Evolutionary conservation across 306 rosid species (phyloP).

Genomic region (Ziziphus jujuba): DNA sequence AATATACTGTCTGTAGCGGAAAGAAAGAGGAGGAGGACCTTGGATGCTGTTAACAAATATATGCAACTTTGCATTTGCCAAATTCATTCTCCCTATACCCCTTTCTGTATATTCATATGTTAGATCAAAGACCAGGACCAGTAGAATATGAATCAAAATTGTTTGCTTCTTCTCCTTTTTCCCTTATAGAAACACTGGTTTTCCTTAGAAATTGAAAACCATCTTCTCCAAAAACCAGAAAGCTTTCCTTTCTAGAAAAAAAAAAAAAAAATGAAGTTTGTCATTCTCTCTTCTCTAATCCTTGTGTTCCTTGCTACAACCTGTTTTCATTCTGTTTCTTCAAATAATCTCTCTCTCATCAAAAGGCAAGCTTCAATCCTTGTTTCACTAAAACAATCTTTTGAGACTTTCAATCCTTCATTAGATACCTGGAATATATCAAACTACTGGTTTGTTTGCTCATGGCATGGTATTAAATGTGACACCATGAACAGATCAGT

Average conservation of each 20-base stretch:
- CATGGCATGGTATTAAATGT: conserved; percentile 75
- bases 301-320: conserved; percentile 28
- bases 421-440: conserved; percentile 55
- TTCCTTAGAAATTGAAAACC: conserved; percentile 13
- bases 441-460: conserved; percentile 59
- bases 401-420: conserved; percentile 42
- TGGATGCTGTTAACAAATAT: conserved; percentile 32
- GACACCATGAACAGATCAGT: conserved; percentile 43
- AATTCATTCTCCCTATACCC: conserved; percentile 13
- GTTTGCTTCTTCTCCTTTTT: conserved; percentile 16
- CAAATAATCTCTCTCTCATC: conserved; percentile 40
- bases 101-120: conserved; percentile 7
- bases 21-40: conserved; percentile 19
- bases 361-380: conserved; percentile 72
- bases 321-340: conserved; percentile 39
- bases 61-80: conserved; percentile 23
- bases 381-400: conserved; percentile 58
- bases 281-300: conserved; percentile 19
- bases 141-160: not conserved
- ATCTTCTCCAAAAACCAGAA: conserved; percentile 21
- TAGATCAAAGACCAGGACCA: too few relatives aligned
- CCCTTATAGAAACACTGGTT: conserved; percentile 1
- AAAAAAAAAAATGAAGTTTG: conserved; percentile 24
- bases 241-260: conserved; percentile 18
- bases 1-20: conserved; percentile 23